A percentile compares a stretch with the other conserved stretches of the same genome.
phyloP scores from a whole-genome alignment of 2,329 filamentous ascomycete genomes.

The Ophiocordyceps camponoti-saundersi region DNA sequence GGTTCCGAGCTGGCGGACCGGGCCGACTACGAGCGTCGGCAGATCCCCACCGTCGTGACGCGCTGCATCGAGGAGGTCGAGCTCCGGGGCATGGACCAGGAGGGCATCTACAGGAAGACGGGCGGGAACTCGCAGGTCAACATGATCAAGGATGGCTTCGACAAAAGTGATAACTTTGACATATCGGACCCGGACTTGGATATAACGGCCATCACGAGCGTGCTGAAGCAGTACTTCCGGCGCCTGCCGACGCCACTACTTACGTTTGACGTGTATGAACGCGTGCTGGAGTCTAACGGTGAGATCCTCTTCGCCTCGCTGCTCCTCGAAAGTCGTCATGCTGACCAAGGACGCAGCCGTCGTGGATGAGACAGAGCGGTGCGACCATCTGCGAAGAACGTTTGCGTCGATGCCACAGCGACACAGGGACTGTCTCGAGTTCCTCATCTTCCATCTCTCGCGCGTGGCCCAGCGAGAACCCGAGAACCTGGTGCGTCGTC shows the following conservation, averaged over 20 bases:
- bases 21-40: conserved; percentile 72
- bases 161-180: conserved; percentile 70
- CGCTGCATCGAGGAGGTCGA: conserved; percentile 96
- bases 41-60: conserved; percentile 79
- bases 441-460: conserved; percentile 82
- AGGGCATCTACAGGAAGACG: conserved; percentile 96
- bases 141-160: conserved; percentile 78
- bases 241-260: conserved; percentile 79
- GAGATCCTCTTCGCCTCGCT: conserved; percentile 14
- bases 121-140: conserved; percentile 86
- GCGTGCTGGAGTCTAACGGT: conserved; percentile 66
- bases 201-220: conserved; percentile 90
- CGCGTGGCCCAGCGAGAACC: conserved; percentile 68
- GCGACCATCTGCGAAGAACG: conserved; percentile 53
- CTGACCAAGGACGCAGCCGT: conserved; percentile 35
- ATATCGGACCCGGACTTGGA: conserved; percentile 88
- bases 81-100: conserved; percentile 86
- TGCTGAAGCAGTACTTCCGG: conserved; percentile 94
- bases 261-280: conserved; percentile 84
- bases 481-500: conserved; percentile 56
- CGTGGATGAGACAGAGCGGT: conserved; percentile 47
- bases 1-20: conserved; percentile 78
- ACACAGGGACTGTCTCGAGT: conserved; percentile 81
- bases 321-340: background rate
- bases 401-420: conserved; percentile 65